Evolutionary conservation across 805 yeast species (phyloP).

Genomic region (Nakazawaea anatomiae): DNA sequence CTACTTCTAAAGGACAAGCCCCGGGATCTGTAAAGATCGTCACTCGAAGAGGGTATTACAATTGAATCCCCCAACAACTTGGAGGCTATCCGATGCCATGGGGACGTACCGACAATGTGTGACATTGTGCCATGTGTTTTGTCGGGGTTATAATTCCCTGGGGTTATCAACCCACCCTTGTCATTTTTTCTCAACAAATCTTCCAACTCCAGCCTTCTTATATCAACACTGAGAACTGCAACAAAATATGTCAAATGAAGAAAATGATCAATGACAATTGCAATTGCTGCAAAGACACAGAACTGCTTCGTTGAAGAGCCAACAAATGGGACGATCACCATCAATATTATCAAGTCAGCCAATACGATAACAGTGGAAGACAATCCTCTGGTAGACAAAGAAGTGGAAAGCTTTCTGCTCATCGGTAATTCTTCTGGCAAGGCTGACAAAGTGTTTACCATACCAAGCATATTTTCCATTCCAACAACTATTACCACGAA

Average conservation of each 20-base stretch:
- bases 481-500: conserved; percentile 35
- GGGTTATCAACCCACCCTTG: background rate
- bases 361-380: conserved; percentile 30
- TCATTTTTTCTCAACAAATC: conserved; percentile 32
- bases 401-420: conserved; percentile 29
- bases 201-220: conserved; percentile 54
- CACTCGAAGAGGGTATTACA: background rate
- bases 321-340: conserved; percentile 23
- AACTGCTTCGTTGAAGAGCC: conserved; percentile 27
- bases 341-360: conserved; percentile 20
- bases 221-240: conserved; percentile 62
- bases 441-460: conserved; percentile 32
- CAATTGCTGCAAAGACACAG: conserved; percentile 39
- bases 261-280: conserved; percentile 52
- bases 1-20: conserved; percentile 15
- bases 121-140: background rate
- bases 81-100: conserved; percentile 4
- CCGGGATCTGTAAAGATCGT: conserved; percentile 2
- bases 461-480: conserved; percentile 42
- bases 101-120: background rate
- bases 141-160: background rate
- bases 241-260: conserved; percentile 60
- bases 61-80: conserved; percentile 5
- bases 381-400: conserved; percentile 29
- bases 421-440: conserved; percentile 38